Evolutionary conservation across 2,329 filamentous ascomycete species (phyloP), one percentile per base, ranked within the genome.

Genomic region (Stagonosporopsis cucurbitacearum): DNA sequence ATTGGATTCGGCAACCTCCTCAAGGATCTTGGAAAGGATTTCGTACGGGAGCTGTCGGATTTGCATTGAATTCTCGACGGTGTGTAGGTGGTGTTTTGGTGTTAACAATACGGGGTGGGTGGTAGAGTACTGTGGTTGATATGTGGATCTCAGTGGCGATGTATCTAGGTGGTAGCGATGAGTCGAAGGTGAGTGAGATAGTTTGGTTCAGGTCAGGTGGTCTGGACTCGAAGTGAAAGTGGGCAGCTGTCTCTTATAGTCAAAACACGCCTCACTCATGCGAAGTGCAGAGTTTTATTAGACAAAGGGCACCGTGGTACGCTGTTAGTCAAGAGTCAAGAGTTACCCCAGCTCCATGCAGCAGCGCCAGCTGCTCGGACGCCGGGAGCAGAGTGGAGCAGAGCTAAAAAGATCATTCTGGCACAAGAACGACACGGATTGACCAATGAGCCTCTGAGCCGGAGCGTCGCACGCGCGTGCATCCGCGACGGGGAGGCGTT

Each of bases 31-130:
- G 54, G 77, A 77, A 58, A 84, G 75, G 56, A 84, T 77, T 74
- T 84, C 82, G 63, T 75, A 76, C 19, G 82, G 82, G 48, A 84
- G 76, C 51, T 78, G 73, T 76, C 79, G 79, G 73, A 84, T 78
- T 67, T 75, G 65, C 75, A 77, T 78, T 76, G 70, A 70, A 73
- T 66, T 56, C 39, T 37, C 35, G 46, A 54, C 37, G 33, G 49
- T 46, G 20, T 40, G 45, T 50, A 55, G 40, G 49, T 30, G 58
- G 47, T 42, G 20, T 23, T 41, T 12, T 41, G 12, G 9, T 20
- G 37, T 50, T 33, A 32, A 49, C 37, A n/a, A 30, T 44, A 45
- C 26, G 33, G 44, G 19, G 37, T 45, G 59, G 55, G 23, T 47
- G 22, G 46, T 30, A 54, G 51, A 51, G 41, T 25, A 28, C 12